Base-by-base conservation (phyloP, 495 filamentous ascomycete genomes). In the Xylaria cubensis region DNA sequence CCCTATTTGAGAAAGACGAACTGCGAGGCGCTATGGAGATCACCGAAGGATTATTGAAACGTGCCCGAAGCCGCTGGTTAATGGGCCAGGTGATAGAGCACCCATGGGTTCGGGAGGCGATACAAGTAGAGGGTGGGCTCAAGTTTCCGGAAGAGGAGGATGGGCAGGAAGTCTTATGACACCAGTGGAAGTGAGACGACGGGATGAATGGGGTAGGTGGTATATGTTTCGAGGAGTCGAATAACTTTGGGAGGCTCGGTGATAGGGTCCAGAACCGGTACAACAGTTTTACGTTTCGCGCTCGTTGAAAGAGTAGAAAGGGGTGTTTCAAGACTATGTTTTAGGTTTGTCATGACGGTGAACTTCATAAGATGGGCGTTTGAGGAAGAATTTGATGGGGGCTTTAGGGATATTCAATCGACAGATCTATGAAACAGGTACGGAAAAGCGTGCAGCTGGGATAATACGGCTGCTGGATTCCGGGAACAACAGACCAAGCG, bases 1-100 rank as follows among this genome's bases (percentile, higher is more conserved):
- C 79, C 21, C 80, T 82, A 63, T 88, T 90, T 62, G 79, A 90
- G 72, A 90, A 88, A 6, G 82, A 80, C 48, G 91, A 86, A 24
- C 84, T 95, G 36, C 87, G 88, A 44, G 94, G 93, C 3, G 95
- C 93, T 2, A 91, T 91, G 78, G 85, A 89, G 61, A 91, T 92
- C 34, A 94, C 97, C 4, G 94, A 97, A 73, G 92, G 88, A 0
- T 82, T 98, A 24, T 78, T 99, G 58, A 94, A 92, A 78, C 88
- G 97, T 69, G 92, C 91, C 17, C 88, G 90, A 34, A 92, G 88
- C 66, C 84, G 96, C 51, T 94, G 91, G 87, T 84, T 83, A 29
- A 79, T 98, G 67, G 87, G 91, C 72, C 89, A 90, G 70, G 90
- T 97, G 41, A 89, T 86, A 50, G 84, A 87, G 64, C 86, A 88